These are phyloP conservation scores for Pythium aristosporum DNA, from an alignment of 352 stramenopile genomes.

Conservation along the genomic window DNA sequence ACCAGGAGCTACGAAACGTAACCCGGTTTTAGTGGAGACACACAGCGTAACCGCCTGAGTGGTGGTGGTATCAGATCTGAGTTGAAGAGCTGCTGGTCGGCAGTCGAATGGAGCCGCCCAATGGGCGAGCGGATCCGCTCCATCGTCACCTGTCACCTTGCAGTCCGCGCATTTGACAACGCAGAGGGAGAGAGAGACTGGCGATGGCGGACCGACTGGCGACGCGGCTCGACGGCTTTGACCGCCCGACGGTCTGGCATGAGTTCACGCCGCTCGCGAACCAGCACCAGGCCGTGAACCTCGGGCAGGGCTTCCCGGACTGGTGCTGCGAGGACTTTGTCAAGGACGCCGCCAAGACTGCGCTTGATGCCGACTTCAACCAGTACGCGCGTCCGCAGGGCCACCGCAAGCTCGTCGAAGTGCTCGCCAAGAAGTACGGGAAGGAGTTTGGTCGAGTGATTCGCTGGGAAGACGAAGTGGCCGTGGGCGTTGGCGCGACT, in stretches of 20 bases:
- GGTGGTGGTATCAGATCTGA: slow-evolving; percentile 6
- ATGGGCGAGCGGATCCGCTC: slow-evolving; percentile 10
- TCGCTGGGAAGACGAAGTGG: slow-evolving; percentile 90
- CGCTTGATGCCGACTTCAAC: slow-evolving; percentile 92
- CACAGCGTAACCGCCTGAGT: not conserved
- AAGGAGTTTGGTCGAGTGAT: slow-evolving; percentile 82
- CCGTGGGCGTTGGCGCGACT: slow-evolving; percentile 92
- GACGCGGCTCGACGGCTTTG: slow-evolving; percentile 64
- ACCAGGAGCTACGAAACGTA: not conserved
- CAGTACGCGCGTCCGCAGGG: slow-evolving; percentile 93
- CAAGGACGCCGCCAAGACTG: slow-evolving; percentile 91
- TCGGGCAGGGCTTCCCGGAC: slow-evolving; percentile 93
- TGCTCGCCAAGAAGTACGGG: slow-evolving; percentile 92
- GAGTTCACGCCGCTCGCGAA: slow-evolving; percentile 89
- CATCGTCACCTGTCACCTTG: slow-evolving; percentile 7
- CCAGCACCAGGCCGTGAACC: slow-evolving; percentile 89
- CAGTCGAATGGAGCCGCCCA: slow-evolving; percentile 1
- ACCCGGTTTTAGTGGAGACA: slow-evolving; percentile 15
- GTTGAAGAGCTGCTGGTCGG: not conserved
- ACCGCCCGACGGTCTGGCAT: slow-evolving; percentile 82
- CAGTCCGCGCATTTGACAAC: not conserved
- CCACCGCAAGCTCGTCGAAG: slow-evolving; percentile 74
- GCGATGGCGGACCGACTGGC: slow-evolving; percentile 63
- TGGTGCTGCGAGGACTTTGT: slow-evolving; percentile 95
- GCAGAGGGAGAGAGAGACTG: not conserved